These are phyloP conservation scores for Mycena vulgaris DNA, from an alignment of 768 basidiomycete species.

Conservation along the genomic window DNA sequence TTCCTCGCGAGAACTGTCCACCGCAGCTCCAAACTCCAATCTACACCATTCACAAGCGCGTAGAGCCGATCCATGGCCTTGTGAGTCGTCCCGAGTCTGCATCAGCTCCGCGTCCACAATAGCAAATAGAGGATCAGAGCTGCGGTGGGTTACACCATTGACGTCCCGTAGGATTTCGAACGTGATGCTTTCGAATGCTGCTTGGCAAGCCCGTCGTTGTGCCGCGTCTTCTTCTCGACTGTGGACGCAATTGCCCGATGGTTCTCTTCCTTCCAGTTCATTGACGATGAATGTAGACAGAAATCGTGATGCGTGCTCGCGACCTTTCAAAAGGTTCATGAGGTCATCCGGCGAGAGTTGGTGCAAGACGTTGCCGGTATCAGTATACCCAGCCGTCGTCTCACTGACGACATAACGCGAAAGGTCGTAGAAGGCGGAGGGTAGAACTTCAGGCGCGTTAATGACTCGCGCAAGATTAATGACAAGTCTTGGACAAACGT, in stretches of 20 bases:
- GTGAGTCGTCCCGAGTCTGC: slow-evolving; percentile 70
- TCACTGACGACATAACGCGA: slow-evolving; percentile 78
- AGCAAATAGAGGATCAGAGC: slow-evolving; percentile 79
- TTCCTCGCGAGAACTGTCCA: slow-evolving; percentile 72
- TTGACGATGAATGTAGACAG: slow-evolving; percentile 85
- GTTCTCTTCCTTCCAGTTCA: slow-evolving; percentile 76
- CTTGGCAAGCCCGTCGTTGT: slow-evolving; percentile 71
- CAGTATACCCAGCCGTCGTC: slow-evolving; percentile 67
- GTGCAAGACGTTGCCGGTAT: slow-evolving; percentile 53
- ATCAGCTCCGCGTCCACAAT: slow-evolving; percentile 78
- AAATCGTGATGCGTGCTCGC: slow-evolving; percentile 81
- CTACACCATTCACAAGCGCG: slow-evolving; percentile 78
- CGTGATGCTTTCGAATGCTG: slow-evolving; percentile 81
- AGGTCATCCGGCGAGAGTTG: slow-evolving; percentile 69
- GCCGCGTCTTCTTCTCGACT: slow-evolving; percentile 62
- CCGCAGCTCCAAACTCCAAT: slow-evolving; percentile 71
- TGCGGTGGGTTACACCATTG: slow-evolving; percentile 78
- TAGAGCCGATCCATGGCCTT: slow-evolving; percentile 59
- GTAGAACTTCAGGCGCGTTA: slow-evolving; percentile 70
- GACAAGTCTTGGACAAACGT: slow-evolving; percentile 61
- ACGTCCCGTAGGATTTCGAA: slow-evolving; percentile 83
- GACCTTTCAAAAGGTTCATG: slow-evolving; percentile 73
- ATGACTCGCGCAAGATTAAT: slow-evolving; percentile 78
- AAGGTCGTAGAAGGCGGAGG: slow-evolving; percentile 86
- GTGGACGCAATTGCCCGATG: slow-evolving; percentile 65